Base-by-base conservation (phyloP, 371 early-diverging fungal genomes). In the Batrachochytrium dendrobatidis region DNA sequence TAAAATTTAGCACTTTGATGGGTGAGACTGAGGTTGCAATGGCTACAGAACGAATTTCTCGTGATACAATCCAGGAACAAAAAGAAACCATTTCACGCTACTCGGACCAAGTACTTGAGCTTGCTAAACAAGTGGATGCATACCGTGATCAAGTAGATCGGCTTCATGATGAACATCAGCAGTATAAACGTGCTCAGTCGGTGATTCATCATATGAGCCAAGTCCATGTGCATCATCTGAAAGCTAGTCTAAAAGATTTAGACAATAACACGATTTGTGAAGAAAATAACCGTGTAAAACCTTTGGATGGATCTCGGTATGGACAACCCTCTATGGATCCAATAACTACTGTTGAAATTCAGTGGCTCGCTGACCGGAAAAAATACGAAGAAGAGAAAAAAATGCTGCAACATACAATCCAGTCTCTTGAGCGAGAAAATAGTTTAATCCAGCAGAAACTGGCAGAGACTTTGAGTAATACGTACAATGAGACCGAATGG, bases 181-280 rank as follows among this genome's bases (percentile, higher is more conserved):
- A 12, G 8, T 48, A 48, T 18, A 8, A 48, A 29, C 6, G 24
- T 18, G 49, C 49, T 25, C 49, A 48, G 49, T 48, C 49, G 12
- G 49, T 48, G 49, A 22, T 48, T 7, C 49, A 48, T 18, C 49
- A 48, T 48, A 48, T 48, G 49, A 24, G 12, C 12, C 49, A 48
- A 18, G 49, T 48, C 8, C 8, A 48, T 18, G 24, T 48, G 49
- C 49, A 48, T 24, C 49, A 48, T 24, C 29, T 48, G 49, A 6
- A 18, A 8, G 49, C 24, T 7, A 48, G 49, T 12, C 12, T 48
- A 8, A 6, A 18, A 29, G 49, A 48, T 12, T 7, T 7, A 12
- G 49, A 48, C 25, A 8, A 6, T 12, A 7, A 8, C n/a, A n/a
- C n/a, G n/a, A n/a, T n/a, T n/a, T n/a, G n/a, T 25, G 24, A 29